phyloP scores from a whole-genome alignment of 495 filamentous ascomycete species.

The Hypoxylon subgilvum region DNA sequence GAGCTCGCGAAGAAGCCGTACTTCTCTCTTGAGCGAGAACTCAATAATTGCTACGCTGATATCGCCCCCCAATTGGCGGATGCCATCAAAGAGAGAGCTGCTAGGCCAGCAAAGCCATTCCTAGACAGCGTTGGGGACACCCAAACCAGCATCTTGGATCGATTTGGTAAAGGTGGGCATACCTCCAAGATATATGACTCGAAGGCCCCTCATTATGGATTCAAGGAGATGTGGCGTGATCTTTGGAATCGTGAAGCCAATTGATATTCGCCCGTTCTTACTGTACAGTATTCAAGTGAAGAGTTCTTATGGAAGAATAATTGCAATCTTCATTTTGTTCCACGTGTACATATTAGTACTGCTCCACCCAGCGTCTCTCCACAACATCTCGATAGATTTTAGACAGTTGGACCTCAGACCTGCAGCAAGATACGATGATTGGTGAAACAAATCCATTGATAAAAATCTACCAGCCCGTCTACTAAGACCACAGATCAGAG shows the following conservation, averaged over 20 bases:
- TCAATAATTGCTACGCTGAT: conserved; percentile 80
- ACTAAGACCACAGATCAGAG: conserved; percentile 9
- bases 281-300: too few species aligned
- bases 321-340: too few species aligned
- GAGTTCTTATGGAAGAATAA: too few species aligned
- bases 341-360: too few species aligned
- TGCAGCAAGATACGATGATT: neutral
- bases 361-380: too few species aligned
- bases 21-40: conserved; percentile 80
- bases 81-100: conserved; percentile 73
- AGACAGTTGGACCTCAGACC: neutral
- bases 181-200: conserved; percentile 72
- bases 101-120: conserved; percentile 52
- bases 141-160: conserved; percentile 48
- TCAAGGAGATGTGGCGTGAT: conserved; percentile 87
- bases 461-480: neutral
- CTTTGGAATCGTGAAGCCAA: conserved; percentile 54
- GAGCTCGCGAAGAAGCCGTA: conserved; percentile 93
- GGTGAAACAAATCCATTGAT: conserved; percentile 1
- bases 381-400: neutral
- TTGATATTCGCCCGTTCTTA: neutral
- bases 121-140: conserved; percentile 38
- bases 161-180: conserved; percentile 53
- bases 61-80: conserved; percentile 76
- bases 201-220: conserved; percentile 75